Base-by-base conservation (phyloP, 192 early-diverging fungal genomes). In the Podila minutissima region DNA sequence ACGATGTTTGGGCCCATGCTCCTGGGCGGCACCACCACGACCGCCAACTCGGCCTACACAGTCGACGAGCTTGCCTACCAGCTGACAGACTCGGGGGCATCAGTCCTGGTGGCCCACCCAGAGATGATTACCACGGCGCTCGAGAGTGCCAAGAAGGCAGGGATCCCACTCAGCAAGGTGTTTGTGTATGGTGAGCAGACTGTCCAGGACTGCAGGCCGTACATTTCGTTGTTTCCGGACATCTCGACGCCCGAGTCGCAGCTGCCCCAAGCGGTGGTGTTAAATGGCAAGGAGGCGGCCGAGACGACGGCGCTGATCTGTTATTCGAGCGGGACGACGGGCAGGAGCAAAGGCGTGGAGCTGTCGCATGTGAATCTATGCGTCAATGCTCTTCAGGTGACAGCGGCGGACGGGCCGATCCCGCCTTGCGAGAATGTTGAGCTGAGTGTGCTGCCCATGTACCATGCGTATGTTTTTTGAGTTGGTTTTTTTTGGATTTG, bases 31-130 rank as follows among this genome's bases (percentile, higher is more conserved):
- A 83, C 91, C 3, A 81, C 93, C 35, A 91, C 94, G 2, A 87
- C 92, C 13, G 92, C 89, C 28, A 99, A 97, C 74, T 94, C 96
- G 15, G 84, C 84, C n/a, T 97, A 97, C 85, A 95, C 87, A 0
- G 82, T 76, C 19, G 82, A 87, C 51, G 97, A 98, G 71, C 73
- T 97, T 20, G 86, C 89, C 0, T 88, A 90, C 74, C 95, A 97
- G 68, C 82, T 98, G 31, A 62, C 83, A 20, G 88, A 93, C 55
- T 88, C 92, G 6, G 74, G 86, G 7, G 92, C 96, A 15, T 92
- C 86, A 19, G 83, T 87, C 12, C 70, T 97, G 11, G 85, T 98
- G 46, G 86, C 86, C 7, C 67, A 79, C 31, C 72, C 74, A 58
- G 65, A 71, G 46, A 59, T 71, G 33, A 66, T 87, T 13, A 11